phyloP scores from a whole-genome alignment of 2,329 filamentous ascomycete genomes.

The Colletotrichum truncatum region DNA sequence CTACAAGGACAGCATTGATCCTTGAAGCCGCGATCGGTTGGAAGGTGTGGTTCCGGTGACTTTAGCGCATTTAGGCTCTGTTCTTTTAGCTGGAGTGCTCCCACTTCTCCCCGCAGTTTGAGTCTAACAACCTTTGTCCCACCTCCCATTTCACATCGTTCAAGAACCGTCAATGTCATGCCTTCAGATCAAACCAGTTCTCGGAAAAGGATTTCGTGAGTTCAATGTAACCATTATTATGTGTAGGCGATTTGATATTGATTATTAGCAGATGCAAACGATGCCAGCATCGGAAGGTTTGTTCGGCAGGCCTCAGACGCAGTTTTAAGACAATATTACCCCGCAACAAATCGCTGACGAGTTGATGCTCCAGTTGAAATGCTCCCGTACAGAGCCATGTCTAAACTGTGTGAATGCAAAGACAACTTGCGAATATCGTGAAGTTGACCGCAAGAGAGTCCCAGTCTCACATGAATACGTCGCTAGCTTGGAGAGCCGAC shows the following conservation, averaged over 20 bases:
- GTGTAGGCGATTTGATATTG: not conserved
- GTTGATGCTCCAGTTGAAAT: constrained; percentile 18
- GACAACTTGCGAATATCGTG: constrained; percentile 29
- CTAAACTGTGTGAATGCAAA: constrained; percentile 14
- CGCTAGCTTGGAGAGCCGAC: constrained; percentile 20
- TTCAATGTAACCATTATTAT: accelerated
- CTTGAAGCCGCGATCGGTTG: not conserved
- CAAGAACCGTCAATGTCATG: not conserved
- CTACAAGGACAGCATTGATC: not conserved
- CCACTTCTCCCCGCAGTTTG: not conserved
- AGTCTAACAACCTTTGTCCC: not conserved
- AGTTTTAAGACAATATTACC: no score
- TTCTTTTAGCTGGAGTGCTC: not conserved
- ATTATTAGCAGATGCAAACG: constrained; percentile 11
- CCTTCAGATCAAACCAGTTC: not conserved
- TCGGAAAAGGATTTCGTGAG: constrained; percentile 2
- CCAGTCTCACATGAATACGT: constrained; percentile 29
- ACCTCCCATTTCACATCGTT: not conserved
- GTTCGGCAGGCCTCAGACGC: no score
- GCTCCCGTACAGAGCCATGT: constrained; percentile 31
- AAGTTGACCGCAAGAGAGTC: constrained; percentile 21
- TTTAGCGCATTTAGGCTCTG: not conserved
- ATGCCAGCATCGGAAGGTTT: constrained; percentile 26
- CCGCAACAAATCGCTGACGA: not conserved
- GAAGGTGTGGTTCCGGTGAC: not conserved